Conservation (phyloP, 495 filamentous ascomycete species). For the Penicillium coprophilum region DNA sequence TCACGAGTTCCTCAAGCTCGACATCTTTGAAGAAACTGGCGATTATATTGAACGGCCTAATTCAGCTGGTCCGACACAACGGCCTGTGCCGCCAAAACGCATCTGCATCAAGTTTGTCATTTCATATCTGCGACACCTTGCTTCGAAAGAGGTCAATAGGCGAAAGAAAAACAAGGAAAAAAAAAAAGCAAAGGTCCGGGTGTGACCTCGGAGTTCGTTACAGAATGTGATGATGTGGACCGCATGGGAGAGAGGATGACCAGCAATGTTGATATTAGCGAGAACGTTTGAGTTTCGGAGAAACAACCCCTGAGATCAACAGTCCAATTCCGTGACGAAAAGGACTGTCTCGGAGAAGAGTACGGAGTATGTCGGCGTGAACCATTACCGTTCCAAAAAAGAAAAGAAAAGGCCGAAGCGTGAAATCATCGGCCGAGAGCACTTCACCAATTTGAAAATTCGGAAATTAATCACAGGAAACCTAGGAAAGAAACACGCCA, state of each 20-base stretch:
- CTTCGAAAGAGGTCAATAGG: neutral
- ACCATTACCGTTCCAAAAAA: too few relatives aligned
- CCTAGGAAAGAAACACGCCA: neutral
- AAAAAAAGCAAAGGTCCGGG: neutral
- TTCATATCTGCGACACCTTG: neutral
- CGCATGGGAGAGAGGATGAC: neutral
- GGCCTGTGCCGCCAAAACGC: neutral
- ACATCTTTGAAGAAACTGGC: neutral
- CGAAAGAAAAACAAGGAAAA: neutral
- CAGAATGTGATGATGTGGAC: neutral
- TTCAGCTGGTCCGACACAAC: too few relatives aligned
- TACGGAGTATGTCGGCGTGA: conserved; percentile 4
- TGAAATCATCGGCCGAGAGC: conserved; percentile 2
- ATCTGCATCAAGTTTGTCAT: neutral
- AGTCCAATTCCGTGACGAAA: neutral
- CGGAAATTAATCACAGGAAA: neutral
- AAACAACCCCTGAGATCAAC: conserved; percentile 6
- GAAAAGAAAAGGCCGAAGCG: conserved; percentile 3
- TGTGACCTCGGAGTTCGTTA: neutral
- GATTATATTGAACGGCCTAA: neutral
- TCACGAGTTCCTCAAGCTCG: too few relatives aligned
- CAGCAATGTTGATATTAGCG: conserved; percentile 4
- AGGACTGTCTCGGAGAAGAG: neutral
- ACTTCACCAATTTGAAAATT: conserved; percentile 8
- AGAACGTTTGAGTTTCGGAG: conserved; percentile 8